Evolutionary conservation across 768 basidiomycete species (phyloP), one percentile per base, ranked within the genome.

Genomic region (Auriscalpium vulgare): DNA sequence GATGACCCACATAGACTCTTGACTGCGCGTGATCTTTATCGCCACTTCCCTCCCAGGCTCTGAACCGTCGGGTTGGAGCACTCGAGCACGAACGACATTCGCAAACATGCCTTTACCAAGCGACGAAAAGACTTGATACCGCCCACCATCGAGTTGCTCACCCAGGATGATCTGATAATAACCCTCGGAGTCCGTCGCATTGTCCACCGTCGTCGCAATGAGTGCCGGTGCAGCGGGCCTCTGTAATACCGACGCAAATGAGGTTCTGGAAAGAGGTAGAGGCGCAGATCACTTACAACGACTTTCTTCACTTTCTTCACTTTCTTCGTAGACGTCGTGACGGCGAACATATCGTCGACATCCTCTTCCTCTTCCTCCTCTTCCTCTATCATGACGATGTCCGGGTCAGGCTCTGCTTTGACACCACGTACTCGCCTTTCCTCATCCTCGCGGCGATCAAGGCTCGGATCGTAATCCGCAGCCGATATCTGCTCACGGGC

Each of bases 91-190:
- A 29, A 97, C 93, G 50, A 99, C 97, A 55, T 91, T 92, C 49
- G 94, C 93, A 68, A 98, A 99, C 95, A 99, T 99, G 49, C 97
- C 97, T 68, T 95, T 95, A 16, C 97, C 97, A n/a, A 98, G 77
- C 49, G 83, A 90, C 49, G 91, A 92, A 62, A 89, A 94, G 10
- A 99, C 92, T 68, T 97, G 92, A 67, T 98, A 99, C 44, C 88
- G 82, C 6, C 91, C 94, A 29, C 85, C 82, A 65, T 97, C 95
- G 16, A 99, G 77, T 57, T 92, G 85, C 71, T 99, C 97, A 46
- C 95, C 97, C 14, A 97, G 82, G 51, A 95, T 91, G 52, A 97
- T 82, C 56, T 84, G 84, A 67, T 98, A 99, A 69, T 98, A 98
- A 1, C 97, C 97, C 71, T 99, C 97, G 0, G 88, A 67, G 70